Evolutionary conservation across 2,329 filamentous ascomycete species (phyloP).

Genomic region (Ascochyta lentis): DNA sequence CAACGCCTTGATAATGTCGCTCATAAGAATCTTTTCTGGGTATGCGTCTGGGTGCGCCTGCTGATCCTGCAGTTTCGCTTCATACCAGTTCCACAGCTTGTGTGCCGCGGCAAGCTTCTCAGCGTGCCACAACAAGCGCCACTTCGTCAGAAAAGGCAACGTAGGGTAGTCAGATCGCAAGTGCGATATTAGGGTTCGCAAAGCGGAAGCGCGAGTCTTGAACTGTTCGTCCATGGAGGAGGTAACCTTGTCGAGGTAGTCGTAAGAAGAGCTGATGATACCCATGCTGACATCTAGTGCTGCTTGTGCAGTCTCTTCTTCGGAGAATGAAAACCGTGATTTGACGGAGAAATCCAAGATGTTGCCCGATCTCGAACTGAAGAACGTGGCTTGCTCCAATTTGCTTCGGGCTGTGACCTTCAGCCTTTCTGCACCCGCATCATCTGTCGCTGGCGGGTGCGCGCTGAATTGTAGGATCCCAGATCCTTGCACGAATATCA

Average conservation of each 20-base stretch:
- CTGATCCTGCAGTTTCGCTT: conserved; percentile 74
- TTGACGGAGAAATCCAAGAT: conserved; percentile 83
- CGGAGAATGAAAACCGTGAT: conserved; percentile 69
- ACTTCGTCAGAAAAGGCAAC: conserved; percentile 72
- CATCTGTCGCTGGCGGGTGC: conserved; percentile 65
- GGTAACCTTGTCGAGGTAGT: conserved; percentile 74
- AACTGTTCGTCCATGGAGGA: conserved; percentile 84
- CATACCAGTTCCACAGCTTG: conserved; percentile 81
- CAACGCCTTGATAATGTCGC: conserved; percentile 77
- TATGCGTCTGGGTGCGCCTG: conserved; percentile 63
- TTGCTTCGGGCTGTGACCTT: conserved; percentile 83
- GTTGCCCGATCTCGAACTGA: conserved; percentile 79
- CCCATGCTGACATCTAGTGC: conserved; percentile 80
- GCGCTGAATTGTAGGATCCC: conserved; percentile 64
- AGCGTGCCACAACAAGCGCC: conserved; percentile 85
- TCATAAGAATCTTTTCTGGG: conserved; percentile 72
- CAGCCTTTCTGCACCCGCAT: conserved; percentile 48
- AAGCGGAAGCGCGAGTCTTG: conserved; percentile 71
- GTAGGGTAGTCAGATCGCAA: conserved; percentile 69
- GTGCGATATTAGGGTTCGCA: conserved; percentile 77
- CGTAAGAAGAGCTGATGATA: conserved; percentile 78
- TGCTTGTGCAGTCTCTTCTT: conserved; percentile 75
- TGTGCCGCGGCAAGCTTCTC: conserved; percentile 86
- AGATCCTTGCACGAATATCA: conserved; percentile 64
- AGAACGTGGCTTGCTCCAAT: conserved; percentile 94